Conservation (phyloP, 352 stramenopile species). For the Phytophthora sp. region DNA sequence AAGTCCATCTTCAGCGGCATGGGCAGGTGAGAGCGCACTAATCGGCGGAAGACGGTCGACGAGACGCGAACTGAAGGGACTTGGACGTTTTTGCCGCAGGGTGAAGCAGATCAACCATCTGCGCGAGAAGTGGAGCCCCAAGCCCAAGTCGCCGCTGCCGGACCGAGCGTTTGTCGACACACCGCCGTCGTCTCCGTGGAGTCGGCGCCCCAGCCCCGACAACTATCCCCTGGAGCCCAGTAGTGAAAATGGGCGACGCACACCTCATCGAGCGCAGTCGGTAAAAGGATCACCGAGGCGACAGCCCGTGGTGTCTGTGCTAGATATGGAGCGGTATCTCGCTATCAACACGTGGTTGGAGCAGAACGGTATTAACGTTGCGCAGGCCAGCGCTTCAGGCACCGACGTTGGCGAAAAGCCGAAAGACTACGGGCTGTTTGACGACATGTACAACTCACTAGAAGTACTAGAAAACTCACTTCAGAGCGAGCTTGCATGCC, state of each 20-base stretch:
- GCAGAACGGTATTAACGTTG: slow-evolving; percentile 44
- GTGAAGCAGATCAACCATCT: slow-evolving; percentile 63
- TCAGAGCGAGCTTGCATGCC: slow-evolving; percentile 39
- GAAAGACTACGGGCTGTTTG: slow-evolving; percentile 35
- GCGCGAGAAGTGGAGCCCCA: slow-evolving; percentile 56
- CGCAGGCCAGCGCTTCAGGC: slow-evolving; percentile 7
- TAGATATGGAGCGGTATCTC: slow-evolving; percentile 56
- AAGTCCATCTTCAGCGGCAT: slow-evolving; percentile 63
- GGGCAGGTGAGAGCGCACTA: slow-evolving; percentile 18
- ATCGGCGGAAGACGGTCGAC: background rate
- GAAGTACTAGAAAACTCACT: slow-evolving; percentile 46
- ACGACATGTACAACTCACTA: slow-evolving; percentile 54
- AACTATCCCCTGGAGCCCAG: slow-evolving; percentile 17
- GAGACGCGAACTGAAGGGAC: too few species aligned
- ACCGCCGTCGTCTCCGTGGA: slow-evolving; percentile 24
- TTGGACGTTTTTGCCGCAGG: slow-evolving; percentile 9
- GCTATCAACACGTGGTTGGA: slow-evolving; percentile 52
- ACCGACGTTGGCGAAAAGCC: background rate
- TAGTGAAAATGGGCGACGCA: slow-evolving; percentile 12
- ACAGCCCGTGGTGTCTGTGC: slow-evolving; percentile 27
- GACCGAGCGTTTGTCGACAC: slow-evolving; percentile 22
- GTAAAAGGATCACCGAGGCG: slow-evolving; percentile 2
- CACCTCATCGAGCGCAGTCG: slow-evolving; percentile 8
- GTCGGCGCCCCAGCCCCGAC: slow-evolving; percentile 1
- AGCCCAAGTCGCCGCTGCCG: slow-evolving; percentile 17